Percentiles rank a stretch among this genome's conserved stretches.
Conservation (phyloP, 192 early-diverging fungal genomes). For the Mortierella alpina region DNA sequence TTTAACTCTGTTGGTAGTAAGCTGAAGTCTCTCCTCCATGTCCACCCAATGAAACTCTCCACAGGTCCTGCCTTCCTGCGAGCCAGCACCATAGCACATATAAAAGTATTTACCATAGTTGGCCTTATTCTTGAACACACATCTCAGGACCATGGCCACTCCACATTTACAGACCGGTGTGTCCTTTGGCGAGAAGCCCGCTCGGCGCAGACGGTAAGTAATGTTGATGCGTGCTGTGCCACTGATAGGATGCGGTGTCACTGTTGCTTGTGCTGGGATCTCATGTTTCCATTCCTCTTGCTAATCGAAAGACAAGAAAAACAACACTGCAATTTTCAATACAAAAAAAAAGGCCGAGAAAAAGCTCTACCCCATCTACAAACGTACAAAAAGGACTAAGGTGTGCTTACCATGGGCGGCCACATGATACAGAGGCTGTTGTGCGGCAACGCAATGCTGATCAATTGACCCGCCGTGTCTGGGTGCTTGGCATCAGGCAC, state of each 20-base stretch:
- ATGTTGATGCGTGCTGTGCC: conserved; percentile 55
- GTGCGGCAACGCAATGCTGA: conserved; percentile 54
- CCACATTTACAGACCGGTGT: conserved; percentile 56
- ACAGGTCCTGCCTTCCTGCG: conserved; percentile 47
- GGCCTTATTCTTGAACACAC: conserved; percentile 50
- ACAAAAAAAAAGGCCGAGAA: neutral
- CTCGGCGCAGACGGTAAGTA: conserved; percentile 50
- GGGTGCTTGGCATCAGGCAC: conserved; percentile 37
- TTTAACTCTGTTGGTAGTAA: neutral
- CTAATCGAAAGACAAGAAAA: neutral
- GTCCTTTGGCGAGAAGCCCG: conserved; percentile 46
- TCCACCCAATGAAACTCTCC: conserved; percentile 54
- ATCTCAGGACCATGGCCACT: conserved; percentile 45
- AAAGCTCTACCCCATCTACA: neutral
- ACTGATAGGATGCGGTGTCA: conserved; percentile 53
- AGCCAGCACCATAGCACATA: conserved; percentile 52
- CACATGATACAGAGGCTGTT: conserved; percentile 60
- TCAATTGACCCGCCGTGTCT: conserved; percentile 44
- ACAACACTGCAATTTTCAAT: neutral
- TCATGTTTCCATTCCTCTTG: conserved; percentile 59
- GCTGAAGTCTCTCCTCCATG: conserved; percentile 33
- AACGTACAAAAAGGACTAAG: neutral
- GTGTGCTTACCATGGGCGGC: conserved; percentile 46
- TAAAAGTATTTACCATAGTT: conserved; percentile 58
- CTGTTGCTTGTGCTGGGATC: conserved; percentile 35